These are phyloP conservation scores for Senna siamea DNA, from an alignment of 306 rosid species.

Conservation along the genomic window DNA sequence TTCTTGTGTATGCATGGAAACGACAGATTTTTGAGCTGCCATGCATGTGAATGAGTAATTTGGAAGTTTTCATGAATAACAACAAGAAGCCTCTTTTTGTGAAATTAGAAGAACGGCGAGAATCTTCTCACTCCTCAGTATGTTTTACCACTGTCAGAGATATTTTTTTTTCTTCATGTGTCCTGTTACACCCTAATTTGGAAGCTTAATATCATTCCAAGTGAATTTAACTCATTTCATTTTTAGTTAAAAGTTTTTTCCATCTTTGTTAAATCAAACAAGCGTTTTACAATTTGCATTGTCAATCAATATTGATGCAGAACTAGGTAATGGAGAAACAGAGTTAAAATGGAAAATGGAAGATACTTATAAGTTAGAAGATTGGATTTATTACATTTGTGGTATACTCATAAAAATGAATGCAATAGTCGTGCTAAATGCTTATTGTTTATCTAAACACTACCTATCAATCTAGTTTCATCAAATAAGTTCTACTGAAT, in stretches of 20 bases:
- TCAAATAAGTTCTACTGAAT: neutral
- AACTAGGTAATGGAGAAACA: neutral
- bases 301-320: neutral
- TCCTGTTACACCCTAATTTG: constrained; percentile 1
- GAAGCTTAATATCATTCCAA: neutral
- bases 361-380: neutral
- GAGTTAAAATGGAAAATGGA: too few relatives aligned
- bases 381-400: neutral
- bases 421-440: neutral
- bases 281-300: neutral
- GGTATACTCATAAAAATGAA: neutral
- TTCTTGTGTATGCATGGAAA: constrained; percentile 19
- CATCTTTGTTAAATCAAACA: neutral
- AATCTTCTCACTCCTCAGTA: constrained; percentile 13
- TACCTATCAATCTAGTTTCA: neutral
- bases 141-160: neutral
- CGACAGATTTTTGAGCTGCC: constrained; percentile 47
- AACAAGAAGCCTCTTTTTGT: constrained; percentile 57
- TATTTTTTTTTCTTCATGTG: neutral
- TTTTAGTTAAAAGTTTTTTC: too few relatives aligned
- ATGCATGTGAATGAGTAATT: constrained; percentile 51
- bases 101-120: constrained; percentile 17
- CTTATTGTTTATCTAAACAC: neutral
- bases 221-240: neutral
- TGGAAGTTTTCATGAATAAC: constrained; percentile 30